phyloP scores from a whole-genome alignment of 345 rosid genomes.

The Populus euphratica region DNA sequence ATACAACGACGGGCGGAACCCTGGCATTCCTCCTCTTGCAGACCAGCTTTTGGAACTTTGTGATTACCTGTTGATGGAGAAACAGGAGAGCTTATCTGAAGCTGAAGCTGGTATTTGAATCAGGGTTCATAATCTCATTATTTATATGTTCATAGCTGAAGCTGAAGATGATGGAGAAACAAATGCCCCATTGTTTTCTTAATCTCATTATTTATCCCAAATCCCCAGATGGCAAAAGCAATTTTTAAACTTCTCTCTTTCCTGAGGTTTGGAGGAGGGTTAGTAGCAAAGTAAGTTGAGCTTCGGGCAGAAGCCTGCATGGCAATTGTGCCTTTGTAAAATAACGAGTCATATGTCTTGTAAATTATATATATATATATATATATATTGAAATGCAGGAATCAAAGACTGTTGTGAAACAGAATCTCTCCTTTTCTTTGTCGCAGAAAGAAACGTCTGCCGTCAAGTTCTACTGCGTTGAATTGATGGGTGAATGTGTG shows the following conservation, averaged over 20 bases:
- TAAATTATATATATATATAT: not conserved
- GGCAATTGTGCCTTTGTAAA: constrained; percentile 8
- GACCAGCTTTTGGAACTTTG: constrained; percentile 94
- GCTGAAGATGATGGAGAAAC: too few relatives aligned
- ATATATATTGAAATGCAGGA: too few relatives aligned
- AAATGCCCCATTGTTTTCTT: not conserved
- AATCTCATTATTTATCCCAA: constrained; percentile 5
- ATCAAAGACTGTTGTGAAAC: too few relatives aligned
- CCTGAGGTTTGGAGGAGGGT: not conserved
- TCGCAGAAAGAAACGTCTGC: too few relatives aligned
- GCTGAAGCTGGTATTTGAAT: constrained; percentile 66
- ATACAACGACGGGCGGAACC: constrained; percentile 79
- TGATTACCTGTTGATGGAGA: constrained; percentile 62
- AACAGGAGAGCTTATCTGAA: constrained; percentile 41
- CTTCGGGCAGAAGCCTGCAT: not conserved
- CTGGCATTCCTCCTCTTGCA: constrained; percentile 87
- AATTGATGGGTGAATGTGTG: too few relatives aligned
- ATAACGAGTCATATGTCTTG: constrained; percentile 7
- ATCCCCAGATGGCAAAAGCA: not conserved
- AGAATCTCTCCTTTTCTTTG: too few relatives aligned
- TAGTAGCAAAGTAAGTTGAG: not conserved
- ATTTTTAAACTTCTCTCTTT: not conserved
- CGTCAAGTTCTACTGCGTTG: too few relatives aligned
- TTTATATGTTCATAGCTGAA: not conserved
- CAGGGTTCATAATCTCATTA: constrained; percentile 10